Evolutionary conservation across 2,329 filamentous ascomycete genomes (phyloP).

Genomic region (Colletotrichum godetiae): DNA sequence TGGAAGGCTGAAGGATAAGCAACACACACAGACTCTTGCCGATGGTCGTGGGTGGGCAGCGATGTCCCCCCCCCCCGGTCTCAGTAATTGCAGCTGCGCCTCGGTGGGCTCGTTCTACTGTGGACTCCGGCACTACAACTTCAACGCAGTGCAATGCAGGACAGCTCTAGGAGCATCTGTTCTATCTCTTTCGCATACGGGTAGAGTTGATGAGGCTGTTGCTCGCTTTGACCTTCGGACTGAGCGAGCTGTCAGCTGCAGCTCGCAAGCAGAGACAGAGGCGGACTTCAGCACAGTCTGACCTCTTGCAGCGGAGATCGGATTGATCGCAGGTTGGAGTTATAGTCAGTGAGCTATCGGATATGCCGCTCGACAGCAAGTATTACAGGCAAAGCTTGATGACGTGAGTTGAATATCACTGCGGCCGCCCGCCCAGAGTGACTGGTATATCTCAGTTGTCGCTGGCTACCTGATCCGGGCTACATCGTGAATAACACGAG

Average conservation of each 20-base stretch:
- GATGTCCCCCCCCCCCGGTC: neutral
- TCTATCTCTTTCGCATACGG: neutral
- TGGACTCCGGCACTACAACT: neutral
- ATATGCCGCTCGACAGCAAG: neutral
- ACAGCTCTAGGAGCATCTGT: neutral
- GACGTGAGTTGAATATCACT: neutral
- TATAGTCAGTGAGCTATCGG: neutral
- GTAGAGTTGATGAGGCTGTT: conserved; percentile 1
- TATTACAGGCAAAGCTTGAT: neutral
- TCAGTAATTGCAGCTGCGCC: conserved; percentile 9
- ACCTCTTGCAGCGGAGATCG: neutral
- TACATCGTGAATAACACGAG: neutral
- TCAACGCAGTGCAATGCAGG: neutral
- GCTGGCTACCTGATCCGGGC: neutral
- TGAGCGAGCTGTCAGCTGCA: conserved; percentile 4
- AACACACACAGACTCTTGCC: neutral
- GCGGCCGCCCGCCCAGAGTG: neutral
- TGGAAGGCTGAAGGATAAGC: neutral
- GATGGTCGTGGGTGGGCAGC: neutral
- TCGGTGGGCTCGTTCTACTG: neutral
- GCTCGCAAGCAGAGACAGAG: neutral
- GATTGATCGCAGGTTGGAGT: neutral
- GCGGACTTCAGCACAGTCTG: neutral
- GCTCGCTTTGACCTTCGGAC: conserved; percentile 1
- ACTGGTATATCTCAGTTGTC: neutral